phyloP scores from a whole-genome alignment of 129 eudicot species.

The Apium graveolens region DNA sequence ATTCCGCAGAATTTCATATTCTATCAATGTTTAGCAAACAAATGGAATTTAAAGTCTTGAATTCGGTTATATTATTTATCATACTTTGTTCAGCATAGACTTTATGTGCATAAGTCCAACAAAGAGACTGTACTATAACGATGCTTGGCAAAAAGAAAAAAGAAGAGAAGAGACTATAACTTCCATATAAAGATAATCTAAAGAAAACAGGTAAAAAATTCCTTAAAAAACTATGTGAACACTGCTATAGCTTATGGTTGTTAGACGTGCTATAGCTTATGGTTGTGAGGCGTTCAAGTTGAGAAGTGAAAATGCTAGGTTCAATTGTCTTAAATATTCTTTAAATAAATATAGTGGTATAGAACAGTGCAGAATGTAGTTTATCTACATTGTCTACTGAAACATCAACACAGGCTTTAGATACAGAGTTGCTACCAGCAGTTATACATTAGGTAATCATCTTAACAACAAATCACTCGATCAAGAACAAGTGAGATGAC shows the following conservation, averaged over 20 bases:
- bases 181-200: neutral
- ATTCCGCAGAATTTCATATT: neutral
- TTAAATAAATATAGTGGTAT: conserved; percentile 36
- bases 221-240: conserved; percentile 16
- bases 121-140: neutral
- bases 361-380: conserved; percentile 13
- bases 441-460: neutral
- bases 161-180: neutral
- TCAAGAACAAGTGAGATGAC: conserved; percentile 21
- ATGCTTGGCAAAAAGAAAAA: no score
- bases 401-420: conserved; percentile 1
- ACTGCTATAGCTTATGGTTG: conserved; percentile 84
- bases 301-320: conserved; percentile 61
- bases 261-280: conserved; percentile 79
- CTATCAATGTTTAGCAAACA: neutral
- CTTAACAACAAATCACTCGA: conserved; percentile 15
- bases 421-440: neutral
- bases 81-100: neutral
- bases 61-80: neutral
- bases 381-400: conserved; percentile 7
- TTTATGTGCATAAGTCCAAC: neutral
- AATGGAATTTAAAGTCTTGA: neutral
- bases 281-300: conserved; percentile 68
- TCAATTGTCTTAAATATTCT: conserved; percentile 57
- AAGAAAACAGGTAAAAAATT: neutral